Base-by-base conservation (phyloP, 345 rosid species). In the Luvunga scandens region DNA sequence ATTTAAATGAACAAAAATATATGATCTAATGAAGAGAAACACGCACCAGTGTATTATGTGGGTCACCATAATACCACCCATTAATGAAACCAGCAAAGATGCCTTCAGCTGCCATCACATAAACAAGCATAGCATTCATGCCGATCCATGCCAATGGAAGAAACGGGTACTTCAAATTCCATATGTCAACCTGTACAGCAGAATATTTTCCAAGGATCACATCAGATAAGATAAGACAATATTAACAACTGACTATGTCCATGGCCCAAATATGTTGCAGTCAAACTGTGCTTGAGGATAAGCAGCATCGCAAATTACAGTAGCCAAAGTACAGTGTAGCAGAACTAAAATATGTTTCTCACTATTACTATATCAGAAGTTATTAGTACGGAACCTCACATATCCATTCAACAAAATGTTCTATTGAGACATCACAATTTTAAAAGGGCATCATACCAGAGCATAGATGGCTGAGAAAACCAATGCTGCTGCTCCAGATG, bases 91-190 rank as follows among this genome's bases (percentile, higher is more conserved):
- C 97, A 38, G 95, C 96, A 66, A 95, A 92, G 22, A 95, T 88
- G 77, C 93, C 96, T 86, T 86, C 97, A 56, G 98, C 99, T 73
- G 98, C 99, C 98, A 93, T 89, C 6, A 95, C 99, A 72, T 93
- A 95, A 34, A 95, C 99, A 25, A 95, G 83, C 98, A 95, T 93
- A 1, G 97, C 94, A 60, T 93, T 95, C 99, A 91, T 90, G 65
- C 99, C 98, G 33, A 93, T 95, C 98, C 99, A 93, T 85, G 89
- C 73, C 10, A 95, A 78, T 62, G 95, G 94, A 50, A 90, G 85
- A 82, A 92, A 91, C 21, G 85, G 27, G 63, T 22, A 75, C 75
- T 80, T 85, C 80, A 87, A 66, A 66, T 73, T 86, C 89, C 83
- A 69, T 16, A 92, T 77, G 71, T 95, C 98, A 45, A 95, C 98